Percentiles rank a stretch among this genome's conserved stretches.
These are phyloP conservation scores for Calocera viscosa DNA, from an alignment of 768 basidiomycete species.

Conservation along the genomic window DNA sequence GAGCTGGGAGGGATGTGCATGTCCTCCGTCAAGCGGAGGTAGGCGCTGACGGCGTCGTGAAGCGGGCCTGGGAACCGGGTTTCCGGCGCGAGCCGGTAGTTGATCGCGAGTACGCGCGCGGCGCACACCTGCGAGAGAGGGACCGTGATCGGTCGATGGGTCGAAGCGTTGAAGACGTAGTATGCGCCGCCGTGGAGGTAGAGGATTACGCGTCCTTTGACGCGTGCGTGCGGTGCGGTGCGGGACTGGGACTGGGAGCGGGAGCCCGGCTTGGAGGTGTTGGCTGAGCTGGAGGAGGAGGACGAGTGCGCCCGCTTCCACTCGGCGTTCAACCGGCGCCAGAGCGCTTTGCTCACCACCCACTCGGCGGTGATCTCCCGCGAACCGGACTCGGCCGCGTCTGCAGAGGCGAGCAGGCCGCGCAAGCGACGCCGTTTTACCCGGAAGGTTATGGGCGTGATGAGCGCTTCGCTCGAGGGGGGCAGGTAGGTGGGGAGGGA, in stretches of 20 bases:
- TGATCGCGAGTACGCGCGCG: constrained; percentile 80
- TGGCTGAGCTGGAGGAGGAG: neutral
- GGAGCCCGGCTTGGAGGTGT: neutral
- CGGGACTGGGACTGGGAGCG: neutral
- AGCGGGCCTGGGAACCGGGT: constrained; percentile 84
- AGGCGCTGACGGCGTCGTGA: constrained; percentile 74
- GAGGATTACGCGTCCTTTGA: constrained; percentile 68
- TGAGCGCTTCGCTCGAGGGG: constrained; percentile 79
- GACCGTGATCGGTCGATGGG: constrained; percentile 81
- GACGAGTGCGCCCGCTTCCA: constrained; percentile 42
- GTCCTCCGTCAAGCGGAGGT: constrained; percentile 76
- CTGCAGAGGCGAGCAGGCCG: constrained; percentile 67
- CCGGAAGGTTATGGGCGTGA: constrained; percentile 85
- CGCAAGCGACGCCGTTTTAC: constrained; percentile 60
- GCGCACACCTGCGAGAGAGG: constrained; percentile 80
- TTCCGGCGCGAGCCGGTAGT: constrained; percentile 93
- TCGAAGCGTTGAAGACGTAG: constrained; percentile 80
- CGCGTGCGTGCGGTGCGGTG: neutral
- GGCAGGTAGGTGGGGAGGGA: constrained; percentile 70
- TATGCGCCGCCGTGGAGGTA: constrained; percentile 95
- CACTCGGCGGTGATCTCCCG: constrained; percentile 89
- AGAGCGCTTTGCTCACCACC: constrained; percentile 87
- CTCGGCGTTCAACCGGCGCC: constrained; percentile 74
- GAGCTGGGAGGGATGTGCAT: constrained; percentile 85
- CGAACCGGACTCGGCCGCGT: constrained; percentile 57